Evolutionary conservation across 169 alveolate species (phyloP).

Genomic region (Eimeria acervulina): DNA sequence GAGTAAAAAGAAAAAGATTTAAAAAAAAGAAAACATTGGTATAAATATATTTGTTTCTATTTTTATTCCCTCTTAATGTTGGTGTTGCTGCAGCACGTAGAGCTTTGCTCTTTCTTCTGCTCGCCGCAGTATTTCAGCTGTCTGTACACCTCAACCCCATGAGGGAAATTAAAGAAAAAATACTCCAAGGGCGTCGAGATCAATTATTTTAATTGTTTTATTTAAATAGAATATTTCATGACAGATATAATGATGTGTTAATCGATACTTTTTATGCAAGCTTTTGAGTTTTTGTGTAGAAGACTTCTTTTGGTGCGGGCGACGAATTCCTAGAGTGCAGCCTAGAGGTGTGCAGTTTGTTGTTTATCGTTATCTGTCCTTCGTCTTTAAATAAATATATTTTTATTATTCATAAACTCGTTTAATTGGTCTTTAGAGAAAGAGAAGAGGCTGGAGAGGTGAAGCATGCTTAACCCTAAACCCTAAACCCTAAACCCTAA

Average conservation of each 20-base stretch:
- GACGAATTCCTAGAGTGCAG: too few species aligned
- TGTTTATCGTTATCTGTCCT: background rate
- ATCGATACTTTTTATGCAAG: too few species aligned
- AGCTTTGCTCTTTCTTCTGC: background rate
- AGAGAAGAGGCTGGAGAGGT: background rate
- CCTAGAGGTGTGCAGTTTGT: background rate
- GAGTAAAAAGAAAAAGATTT: background rate
- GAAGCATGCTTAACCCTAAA: background rate
- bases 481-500: constrained; percentile 58
- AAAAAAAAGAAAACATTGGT: too few species aligned
- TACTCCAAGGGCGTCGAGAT: too few species aligned
- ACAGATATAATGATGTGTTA: background rate
- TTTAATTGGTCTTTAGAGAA: background rate
- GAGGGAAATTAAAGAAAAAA: background rate
- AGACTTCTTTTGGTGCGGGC: too few species aligned
- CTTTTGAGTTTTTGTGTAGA: too few species aligned
- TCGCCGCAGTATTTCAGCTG: background rate
- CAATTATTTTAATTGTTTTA: too few species aligned
- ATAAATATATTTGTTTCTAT: too few species aligned
- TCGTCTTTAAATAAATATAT: background rate
- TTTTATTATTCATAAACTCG: background rate
- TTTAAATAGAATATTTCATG: background rate
- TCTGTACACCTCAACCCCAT: background rate
- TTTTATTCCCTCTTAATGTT: background rate
- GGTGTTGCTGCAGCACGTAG: background rate